These are phyloP conservation scores for Auricularia cornea DNA, from an alignment of 768 basidiomycete species.

Conservation along the genomic window DNA sequence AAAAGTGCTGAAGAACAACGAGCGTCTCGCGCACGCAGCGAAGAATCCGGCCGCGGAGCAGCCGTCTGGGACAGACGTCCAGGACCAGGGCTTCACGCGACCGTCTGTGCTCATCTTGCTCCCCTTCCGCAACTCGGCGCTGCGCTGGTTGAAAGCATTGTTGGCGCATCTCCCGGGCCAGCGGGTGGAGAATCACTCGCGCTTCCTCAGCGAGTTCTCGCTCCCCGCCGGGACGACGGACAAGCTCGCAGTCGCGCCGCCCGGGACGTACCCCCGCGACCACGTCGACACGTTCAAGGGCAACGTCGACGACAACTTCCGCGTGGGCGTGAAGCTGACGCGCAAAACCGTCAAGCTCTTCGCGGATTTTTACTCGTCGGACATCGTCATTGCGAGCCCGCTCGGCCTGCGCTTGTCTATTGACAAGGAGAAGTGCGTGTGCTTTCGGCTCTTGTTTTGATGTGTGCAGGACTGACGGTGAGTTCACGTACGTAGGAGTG, in stretches of 20 bases:
- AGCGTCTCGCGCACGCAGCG: constrained; percentile 67
- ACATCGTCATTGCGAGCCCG: constrained; percentile 90
- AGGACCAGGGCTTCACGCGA: constrained; percentile 97
- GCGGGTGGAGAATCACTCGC: constrained; percentile 81
- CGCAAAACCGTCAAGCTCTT: constrained; percentile 88
- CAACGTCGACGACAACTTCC: constrained; percentile 94
- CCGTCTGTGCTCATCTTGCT: constrained; percentile 88
- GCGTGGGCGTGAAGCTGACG: constrained; percentile 88
- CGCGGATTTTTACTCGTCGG: constrained; percentile 81
- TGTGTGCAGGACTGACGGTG: not conserved
- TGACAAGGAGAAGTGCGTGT: constrained; percentile 85
- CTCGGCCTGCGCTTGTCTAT: constrained; percentile 84
- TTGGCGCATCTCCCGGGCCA: constrained; percentile 67
- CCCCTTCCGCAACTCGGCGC: constrained; percentile 85
- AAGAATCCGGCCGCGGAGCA: constrained; percentile 46
- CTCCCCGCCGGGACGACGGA: constrained; percentile 73
- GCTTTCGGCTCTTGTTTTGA: not conserved
- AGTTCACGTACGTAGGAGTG: constrained; percentile 42
- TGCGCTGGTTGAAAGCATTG: constrained; percentile 74
- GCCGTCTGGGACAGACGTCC: constrained; percentile 58
- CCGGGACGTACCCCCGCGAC: constrained; percentile 74
- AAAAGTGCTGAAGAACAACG: constrained; percentile 86
- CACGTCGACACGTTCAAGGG: constrained; percentile 92
- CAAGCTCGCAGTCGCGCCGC: constrained; percentile 64
- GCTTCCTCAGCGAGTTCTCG: constrained; percentile 77